A percentile compares a stretch with the other conserved stretches of the same genome.
phyloP scores from a whole-genome alignment of 2,329 filamentous ascomycete genomes.

The Colletotrichum sp. region DNA sequence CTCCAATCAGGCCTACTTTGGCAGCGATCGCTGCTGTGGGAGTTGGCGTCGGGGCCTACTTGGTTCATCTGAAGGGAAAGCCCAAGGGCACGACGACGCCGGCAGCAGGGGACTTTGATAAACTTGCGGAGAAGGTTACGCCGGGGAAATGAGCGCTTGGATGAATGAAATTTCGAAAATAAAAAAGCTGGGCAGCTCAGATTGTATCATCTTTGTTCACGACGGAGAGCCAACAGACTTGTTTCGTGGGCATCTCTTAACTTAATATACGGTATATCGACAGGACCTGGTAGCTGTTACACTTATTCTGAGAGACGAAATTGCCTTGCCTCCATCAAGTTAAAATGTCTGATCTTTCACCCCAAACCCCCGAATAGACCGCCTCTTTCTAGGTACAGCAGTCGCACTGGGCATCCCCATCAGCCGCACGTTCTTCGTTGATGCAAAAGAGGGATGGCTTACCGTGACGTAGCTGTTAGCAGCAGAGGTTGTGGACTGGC shows the following conservation, averaged over 20 bases:
- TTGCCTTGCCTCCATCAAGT: not conserved
- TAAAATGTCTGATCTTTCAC: rapidly evolving
- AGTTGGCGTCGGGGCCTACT: not conserved
- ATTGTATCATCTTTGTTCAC: not conserved
- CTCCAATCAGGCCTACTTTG: not conserved
- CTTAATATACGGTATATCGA: not conserved
- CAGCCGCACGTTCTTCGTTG: not conserved
- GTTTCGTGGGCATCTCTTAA: not conserved
- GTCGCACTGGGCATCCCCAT: not conserved
- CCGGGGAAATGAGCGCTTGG: no score
- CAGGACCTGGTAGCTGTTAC: not conserved
- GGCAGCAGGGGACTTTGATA: not conserved
- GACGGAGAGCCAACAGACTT: not conserved
- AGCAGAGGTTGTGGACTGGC: not conserved
- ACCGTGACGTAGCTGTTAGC: not conserved
- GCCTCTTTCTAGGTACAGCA: not conserved
- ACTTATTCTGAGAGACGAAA: not conserved
- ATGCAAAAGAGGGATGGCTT: not conserved
- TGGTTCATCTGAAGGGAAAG: constrained; percentile 16
- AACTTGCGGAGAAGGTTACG: not conserved
- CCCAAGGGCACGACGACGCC: not conserved
- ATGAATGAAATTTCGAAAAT: no score
- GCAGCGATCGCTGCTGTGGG: constrained; percentile 13
- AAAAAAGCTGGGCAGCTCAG: not conserved
- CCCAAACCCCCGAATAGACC: rapidly evolving